Conservation (phyloP, 2,329 filamentous ascomycete species). For the Tolypocladium amazonense region DNA sequence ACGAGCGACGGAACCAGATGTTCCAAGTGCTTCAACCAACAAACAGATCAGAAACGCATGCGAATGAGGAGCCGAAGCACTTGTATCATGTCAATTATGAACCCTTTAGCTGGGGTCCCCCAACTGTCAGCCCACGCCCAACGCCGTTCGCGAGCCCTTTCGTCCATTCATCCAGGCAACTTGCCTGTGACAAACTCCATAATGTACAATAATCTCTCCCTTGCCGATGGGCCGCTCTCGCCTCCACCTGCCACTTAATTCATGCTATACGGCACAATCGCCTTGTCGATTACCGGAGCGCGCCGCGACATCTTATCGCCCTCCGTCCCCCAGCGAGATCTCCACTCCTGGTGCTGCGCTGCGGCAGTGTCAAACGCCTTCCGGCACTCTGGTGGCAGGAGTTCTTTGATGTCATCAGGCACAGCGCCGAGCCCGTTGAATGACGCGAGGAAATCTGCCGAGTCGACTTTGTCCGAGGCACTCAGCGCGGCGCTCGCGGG, state of each 20-base stretch:
- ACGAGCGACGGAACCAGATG: not conserved
- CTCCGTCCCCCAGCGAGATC: conserved; percentile 64
- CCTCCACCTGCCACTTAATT: not conserved
- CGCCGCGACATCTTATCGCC: conserved; percentile 40
- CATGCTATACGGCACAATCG: conserved; percentile 49
- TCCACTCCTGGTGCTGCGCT: conserved; percentile 59
- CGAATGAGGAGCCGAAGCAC: not conserved
- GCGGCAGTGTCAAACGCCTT: conserved; percentile 60
- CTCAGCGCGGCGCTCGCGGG: conserved; percentile 33
- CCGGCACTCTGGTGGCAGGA: conserved; percentile 61
- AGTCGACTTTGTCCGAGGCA: conserved; percentile 31
- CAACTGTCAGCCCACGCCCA: not conserved
- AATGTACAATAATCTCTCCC: not conserved
- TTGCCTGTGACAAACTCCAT: not conserved
- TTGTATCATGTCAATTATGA: not conserved
- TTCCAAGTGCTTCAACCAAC: not conserved
- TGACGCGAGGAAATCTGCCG: conserved; percentile 36
- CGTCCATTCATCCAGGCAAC: not conserved
- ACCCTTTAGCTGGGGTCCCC: not conserved
- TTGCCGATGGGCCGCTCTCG: not conserved
- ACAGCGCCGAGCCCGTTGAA: conserved; percentile 55
- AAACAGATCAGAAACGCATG: not conserved
- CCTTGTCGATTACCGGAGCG: conserved; percentile 51
- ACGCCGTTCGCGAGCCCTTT: not conserved
- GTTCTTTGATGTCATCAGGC: conserved; percentile 51